Conservation (phyloP, 768 basidiomycete genomes). For the Rhodocollybia butyracea region DNA sequence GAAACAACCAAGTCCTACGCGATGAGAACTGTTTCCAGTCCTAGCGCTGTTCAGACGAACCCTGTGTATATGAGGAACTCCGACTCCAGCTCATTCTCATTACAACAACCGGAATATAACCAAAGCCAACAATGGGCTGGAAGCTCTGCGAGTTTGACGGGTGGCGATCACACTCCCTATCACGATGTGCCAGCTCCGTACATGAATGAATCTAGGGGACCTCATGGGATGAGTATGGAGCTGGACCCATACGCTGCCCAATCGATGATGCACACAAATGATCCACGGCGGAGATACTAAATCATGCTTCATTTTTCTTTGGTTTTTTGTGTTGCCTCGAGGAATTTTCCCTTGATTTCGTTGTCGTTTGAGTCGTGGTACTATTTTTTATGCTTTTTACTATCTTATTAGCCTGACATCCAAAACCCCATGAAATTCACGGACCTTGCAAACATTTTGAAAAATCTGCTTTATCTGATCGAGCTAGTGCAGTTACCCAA, state of each 20-base stretch:
- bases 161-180: conserved; percentile 16
- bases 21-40: conserved; percentile 25
- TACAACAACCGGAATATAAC: conserved; percentile 58
- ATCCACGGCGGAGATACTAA: too few species aligned
- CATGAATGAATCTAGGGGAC: conserved; percentile 8
- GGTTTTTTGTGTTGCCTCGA: too few species aligned
- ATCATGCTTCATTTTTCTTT: too few species aligned
- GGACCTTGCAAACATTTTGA: too few species aligned
- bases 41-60: conserved; percentile 19
- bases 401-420: too few species aligned
- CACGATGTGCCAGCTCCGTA: conserved; percentile 11
- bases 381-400: too few species aligned
- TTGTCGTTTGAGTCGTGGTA: too few species aligned
- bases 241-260: conserved; percentile 30
- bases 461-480: too few species aligned
- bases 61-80: conserved; percentile 38
- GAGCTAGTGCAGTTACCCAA: too few species aligned
- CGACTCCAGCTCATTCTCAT: conserved; percentile 68
- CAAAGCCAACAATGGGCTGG: conserved; percentile 55
- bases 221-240: conserved; percentile 27
- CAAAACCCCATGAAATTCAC: too few species aligned
- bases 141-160: conserved; percentile 30
- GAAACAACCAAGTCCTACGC: conserved; percentile 28
- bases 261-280: conserved; percentile 20
- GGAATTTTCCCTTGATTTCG: too few species aligned